Base-by-base conservation (phyloP, 2,329 filamentous ascomycete species). In the Elsinoe necatrix region DNA sequence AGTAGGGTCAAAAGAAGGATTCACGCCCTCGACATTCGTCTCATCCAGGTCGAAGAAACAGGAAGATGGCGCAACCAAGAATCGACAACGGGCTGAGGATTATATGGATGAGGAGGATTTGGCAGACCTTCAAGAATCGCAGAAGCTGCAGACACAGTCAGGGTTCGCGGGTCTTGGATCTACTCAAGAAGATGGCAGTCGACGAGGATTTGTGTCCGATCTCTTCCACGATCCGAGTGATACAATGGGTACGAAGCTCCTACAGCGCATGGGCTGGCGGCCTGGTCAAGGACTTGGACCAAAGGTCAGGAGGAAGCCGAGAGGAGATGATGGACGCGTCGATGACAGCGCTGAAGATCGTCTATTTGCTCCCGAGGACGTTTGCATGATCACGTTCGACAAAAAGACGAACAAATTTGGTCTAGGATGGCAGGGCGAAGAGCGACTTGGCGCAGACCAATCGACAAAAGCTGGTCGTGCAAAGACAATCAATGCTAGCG, bases 81-180 rank as follows among this genome's bases (percentile, higher is more conserved):
- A 63, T 18, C 70, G 78, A 61, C 83, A 87, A 67, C 82, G 84
- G 48, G 81, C 84, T 0, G 90, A 97, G 69, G 91, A 97, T 67
- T 97, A 91, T 64, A 98, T 98, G 93, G 93, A 98, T 65, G 92
- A 95, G 41, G 93, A 98, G 69, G 93, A 98, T 70, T 76, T 95
- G 31, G 87, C 86, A 5, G 90, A 95, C 68, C 87, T 85, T 0
- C 89, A 87, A 58, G 90, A 95, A 70, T 79, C 86, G 1, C 82
- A 84, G 64, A 80, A 80, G 59, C 73, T 96, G 31, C 81, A 92
- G 64, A 95, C 87, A 0, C 78, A 82, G 0, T 78, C 83, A 55
- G 80, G 79, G 0, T 96, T 93, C 69, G 80, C 87, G 0, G 88
- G 86, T 0, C 75, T 96, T 27, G 91, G 90, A 1, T 79, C 80